Conservation (phyloP, 495 filamentous ascomycete genomes). For the Hypoxylon intermedium region DNA sequence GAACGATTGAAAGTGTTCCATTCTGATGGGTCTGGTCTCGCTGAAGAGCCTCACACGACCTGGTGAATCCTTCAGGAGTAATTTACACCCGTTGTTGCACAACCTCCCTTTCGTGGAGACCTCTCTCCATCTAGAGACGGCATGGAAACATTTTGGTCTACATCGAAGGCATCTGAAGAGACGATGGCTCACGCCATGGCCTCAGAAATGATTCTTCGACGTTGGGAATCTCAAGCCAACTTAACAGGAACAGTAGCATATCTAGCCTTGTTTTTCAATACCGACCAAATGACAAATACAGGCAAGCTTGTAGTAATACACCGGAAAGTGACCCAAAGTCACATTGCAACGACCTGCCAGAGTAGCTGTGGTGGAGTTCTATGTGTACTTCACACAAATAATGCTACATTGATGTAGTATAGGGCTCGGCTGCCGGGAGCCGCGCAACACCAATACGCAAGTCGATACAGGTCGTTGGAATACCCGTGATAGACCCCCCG, state of each 20-base stretch:
- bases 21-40: conserved; percentile 28
- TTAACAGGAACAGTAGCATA: not conserved
- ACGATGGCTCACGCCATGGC: too few species aligned
- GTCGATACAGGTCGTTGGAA: conserved; percentile 10
- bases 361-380: conserved; percentile 23
- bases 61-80: conserved; percentile 13
- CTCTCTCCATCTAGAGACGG: conserved; percentile 1
- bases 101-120: not conserved
- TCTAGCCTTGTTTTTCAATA: conserved; percentile 17
- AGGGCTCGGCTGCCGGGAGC: conserved; percentile 7
- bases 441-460: conserved; percentile 8
- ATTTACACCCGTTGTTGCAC: conserved; percentile 5
- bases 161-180: not conserved
- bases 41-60: conserved; percentile 34
- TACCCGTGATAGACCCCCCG: conserved; percentile 17
- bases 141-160: conserved; percentile 1
- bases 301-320: conserved; percentile 32
- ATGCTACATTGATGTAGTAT: conserved; percentile 26
- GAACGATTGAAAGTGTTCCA: conserved; percentile 29
- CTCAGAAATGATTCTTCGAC: conserved; percentile 1
- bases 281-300: conserved; percentile 36
- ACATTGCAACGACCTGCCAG: conserved; percentile 35
- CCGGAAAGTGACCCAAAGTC: conserved; percentile 32
- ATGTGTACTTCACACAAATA: conserved; percentile 18
- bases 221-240: not conserved